Evolutionary conservation across 2,329 filamentous ascomycete genomes (phyloP).

Genomic region (Dothideomycetes sp.): DNA sequence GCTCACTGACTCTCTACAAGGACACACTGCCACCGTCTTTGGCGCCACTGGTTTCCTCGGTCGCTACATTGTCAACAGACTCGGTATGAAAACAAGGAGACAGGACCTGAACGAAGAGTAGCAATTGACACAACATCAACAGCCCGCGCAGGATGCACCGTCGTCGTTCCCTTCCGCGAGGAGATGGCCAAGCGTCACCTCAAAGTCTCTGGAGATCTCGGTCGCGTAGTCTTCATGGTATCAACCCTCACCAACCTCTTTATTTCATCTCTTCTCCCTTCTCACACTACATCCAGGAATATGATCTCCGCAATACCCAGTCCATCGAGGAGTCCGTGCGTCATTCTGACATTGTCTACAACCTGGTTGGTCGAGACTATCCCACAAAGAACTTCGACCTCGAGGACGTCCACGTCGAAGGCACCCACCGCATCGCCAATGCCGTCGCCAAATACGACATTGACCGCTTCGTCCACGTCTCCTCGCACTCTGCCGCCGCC

Average conservation of each 20-base stretch:
- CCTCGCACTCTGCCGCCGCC: constrained; percentile 78
- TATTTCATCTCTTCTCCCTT: neutral
- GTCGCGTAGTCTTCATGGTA: constrained; percentile 77
- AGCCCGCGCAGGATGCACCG: constrained; percentile 90
- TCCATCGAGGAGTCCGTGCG: constrained; percentile 95
- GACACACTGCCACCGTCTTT: constrained; percentile 94
- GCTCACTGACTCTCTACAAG: constrained; percentile 37
- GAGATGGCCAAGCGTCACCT: constrained; percentile 97
- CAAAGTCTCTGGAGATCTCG: constrained; percentile 91
- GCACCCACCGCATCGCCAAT: constrained; percentile 82
- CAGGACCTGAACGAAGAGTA: neutral
- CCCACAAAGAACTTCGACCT: constrained; percentile 97
- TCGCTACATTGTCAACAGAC: constrained; percentile 91
- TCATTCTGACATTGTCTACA: constrained; percentile 96
- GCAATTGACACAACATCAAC: constrained; percentile 10
- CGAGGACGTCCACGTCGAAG: constrained; percentile 87
- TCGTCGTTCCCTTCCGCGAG: constrained; percentile 87
- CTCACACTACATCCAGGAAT: constrained; percentile 51
- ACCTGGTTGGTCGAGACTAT: constrained; percentile 87
- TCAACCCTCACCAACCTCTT: constrained; percentile 13
- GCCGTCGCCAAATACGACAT: constrained; percentile 96
- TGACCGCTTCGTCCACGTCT: constrained; percentile 93
- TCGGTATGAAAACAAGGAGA: constrained; percentile 45
- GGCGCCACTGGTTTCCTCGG: constrained; percentile 93
- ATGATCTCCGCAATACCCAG: constrained; percentile 83